phyloP scores from a whole-genome alignment of 305 asterid species.

The Rubia peregrina region DNA sequence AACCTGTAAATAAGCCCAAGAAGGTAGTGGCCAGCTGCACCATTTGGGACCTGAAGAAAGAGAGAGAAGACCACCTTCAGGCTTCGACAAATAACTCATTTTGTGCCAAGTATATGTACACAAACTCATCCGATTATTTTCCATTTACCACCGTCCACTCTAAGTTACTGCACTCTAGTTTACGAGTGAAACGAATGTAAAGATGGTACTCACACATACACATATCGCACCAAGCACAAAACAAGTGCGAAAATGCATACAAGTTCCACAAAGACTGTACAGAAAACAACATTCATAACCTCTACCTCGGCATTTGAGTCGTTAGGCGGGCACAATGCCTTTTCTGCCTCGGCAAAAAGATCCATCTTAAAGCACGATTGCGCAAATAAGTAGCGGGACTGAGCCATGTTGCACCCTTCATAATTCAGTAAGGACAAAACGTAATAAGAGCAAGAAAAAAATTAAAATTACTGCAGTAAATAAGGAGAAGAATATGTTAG shows the following conservation, averaged over 20 bases:
- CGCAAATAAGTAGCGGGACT: slow-evolving; percentile 98
- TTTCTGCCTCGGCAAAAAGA: slow-evolving; percentile 86
- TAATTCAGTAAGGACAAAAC: slow-evolving; percentile 20
- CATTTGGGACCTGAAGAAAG: slow-evolving; percentile 77
- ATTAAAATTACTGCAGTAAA: background rate
- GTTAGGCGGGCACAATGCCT: slow-evolving; percentile 52
- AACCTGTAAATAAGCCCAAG: slow-evolving; percentile 98
- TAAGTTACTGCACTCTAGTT: background rate
- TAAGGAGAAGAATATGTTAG: background rate
- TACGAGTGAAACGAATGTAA: background rate
- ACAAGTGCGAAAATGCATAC: background rate
- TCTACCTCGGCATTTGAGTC: slow-evolving; percentile 71
- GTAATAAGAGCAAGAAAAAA: slow-evolving; percentile 10
- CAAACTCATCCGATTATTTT: background rate
- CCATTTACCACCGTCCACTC: background rate
- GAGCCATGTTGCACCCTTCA: slow-evolving; percentile 72
- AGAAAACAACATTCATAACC: background rate
- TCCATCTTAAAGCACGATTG: slow-evolving; percentile 93
- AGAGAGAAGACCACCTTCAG: slow-evolving; percentile 20
- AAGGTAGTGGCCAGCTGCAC: slow-evolving; percentile 97
- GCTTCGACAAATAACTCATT: slow-evolving; percentile 1
- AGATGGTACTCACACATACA: background rate
- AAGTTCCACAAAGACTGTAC: slow-evolving; percentile 6
- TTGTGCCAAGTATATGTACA: background rate
- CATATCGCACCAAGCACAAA: background rate